Evolutionary conservation across 208 protist genomes (phyloP), one percentile per base, ranked within the genome.

Genomic region (Trypanosoma mega): DNA sequence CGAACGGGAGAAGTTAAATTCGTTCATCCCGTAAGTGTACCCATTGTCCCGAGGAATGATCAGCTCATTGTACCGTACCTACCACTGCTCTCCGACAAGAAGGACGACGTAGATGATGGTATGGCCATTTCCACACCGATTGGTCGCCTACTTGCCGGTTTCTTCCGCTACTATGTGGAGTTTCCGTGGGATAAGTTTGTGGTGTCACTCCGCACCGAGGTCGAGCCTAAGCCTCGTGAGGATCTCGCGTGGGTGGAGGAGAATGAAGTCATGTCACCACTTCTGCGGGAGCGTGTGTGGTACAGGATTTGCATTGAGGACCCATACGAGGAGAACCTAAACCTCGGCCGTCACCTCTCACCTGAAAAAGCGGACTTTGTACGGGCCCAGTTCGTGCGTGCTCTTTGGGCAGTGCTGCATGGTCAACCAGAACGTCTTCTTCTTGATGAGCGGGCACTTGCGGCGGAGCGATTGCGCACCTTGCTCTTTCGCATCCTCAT

Each of bases 261-360:
- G 2, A 46, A 76, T 43, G 75, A 78, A 16, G 30, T 75, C 33
- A 24, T 58, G 24, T 50, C 52, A 9, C 21, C 62, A 24, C 33
- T 73, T 16, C 53, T 85, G n/a, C 49, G 76, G 12, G 39, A 88
- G 30, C 72, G 80, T 12, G 57, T 82, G 51, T 89, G 74, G 63
- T 80, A 87, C 58, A 41, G 63, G 36, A 62, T 92, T 30, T 92
- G 74, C 61, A 90, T 94, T 51, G 84, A 92, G 36, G 87, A 94
- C 52, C 68, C 78, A 20, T 94, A 92, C 63, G 87, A 94, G 41
- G 70, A 85, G 8, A 43, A 90, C 46, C 65, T 92, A 11, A 89
- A 92, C 61, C 65, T 90, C 9, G 84, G 69, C 3, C 68, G 87
- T 0, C 87, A 94, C 49, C 71, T 92, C 11, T 72, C 72, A 7